These are phyloP conservation scores for Chaetomiaceae sp. DNA, from an alignment of 2,329 filamentous ascomycete species.

Conservation along the genomic window DNA sequence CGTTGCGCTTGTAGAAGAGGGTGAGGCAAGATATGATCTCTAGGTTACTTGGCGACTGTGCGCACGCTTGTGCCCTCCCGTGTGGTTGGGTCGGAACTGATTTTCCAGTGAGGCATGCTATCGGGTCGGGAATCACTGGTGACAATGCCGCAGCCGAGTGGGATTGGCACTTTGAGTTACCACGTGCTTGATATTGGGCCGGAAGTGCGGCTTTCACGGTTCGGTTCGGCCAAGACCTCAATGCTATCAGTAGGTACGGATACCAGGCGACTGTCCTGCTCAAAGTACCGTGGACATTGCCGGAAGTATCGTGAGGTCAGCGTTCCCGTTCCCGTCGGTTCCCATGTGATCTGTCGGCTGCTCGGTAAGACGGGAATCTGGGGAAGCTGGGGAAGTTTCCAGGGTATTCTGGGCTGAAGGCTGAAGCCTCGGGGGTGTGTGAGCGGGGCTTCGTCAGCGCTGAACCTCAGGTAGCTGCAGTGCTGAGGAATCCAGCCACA, in stretches of 20 bases:
- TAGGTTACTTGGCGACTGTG: too few species aligned
- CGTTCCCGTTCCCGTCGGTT: background rate
- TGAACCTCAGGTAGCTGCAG: too few species aligned
- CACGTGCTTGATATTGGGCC: slow-evolving; percentile 15
- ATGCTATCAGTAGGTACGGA: too few species aligned
- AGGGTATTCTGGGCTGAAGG: background rate
- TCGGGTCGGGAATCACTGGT: background rate
- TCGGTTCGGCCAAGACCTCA: too few species aligned
- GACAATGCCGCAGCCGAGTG: background rate
- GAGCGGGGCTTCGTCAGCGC: too few species aligned
- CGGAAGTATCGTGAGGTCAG: slow-evolving; percentile 2
- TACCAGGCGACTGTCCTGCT: background rate
- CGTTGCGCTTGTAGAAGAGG: too few species aligned
- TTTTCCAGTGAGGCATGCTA: background rate
- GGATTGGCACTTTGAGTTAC: slow-evolving; percentile 3
- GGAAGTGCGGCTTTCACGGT: slow-evolving; percentile 13
- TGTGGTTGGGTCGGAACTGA: slow-evolving; percentile 4
- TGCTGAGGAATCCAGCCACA: too few species aligned
- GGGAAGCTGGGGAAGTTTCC: slow-evolving; percentile 7
- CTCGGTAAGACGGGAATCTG: slow-evolving; percentile 2
- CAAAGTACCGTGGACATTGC: slow-evolving; percentile 6
- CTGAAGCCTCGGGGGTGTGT: too few species aligned
- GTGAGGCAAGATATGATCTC: too few species aligned
- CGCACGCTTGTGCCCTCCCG: too few species aligned
- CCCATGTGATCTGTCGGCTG: background rate